These are phyloP conservation scores for Tuctoria greenei DNA, from an alignment of 176 grass and related monocot genomes.

Conservation along the genomic window DNA sequence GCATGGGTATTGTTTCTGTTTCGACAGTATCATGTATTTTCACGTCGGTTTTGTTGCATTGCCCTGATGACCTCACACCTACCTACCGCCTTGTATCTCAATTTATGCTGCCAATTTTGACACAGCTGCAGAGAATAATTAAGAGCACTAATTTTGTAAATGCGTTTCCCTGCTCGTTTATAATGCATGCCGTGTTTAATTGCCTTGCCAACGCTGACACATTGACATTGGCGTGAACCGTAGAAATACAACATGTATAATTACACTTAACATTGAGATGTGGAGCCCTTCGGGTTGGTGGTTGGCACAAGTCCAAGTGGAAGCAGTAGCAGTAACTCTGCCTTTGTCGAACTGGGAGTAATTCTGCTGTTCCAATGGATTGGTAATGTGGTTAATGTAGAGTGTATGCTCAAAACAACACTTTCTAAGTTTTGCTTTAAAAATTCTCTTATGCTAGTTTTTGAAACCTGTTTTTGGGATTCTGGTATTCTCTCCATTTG, in stretches of 20 bases:
- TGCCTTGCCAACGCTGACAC: neutral
- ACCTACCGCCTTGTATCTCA: conserved; percentile 6
- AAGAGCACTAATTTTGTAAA: conserved; percentile 15
- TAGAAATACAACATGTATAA: neutral
- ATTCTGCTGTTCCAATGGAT: neutral
- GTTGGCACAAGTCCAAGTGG: neutral
- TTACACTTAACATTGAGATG: neutral
- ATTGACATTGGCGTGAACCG: neutral
- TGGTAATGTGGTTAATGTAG: neutral
- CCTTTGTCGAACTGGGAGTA: neutral
- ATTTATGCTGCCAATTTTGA: neutral
- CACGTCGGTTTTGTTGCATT: conserved; percentile 16
- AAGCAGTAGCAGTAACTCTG: neutral
- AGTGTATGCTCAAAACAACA: neutral
- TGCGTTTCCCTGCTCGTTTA: neutral
- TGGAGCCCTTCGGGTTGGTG: neutral
- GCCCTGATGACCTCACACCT: conserved; percentile 5
- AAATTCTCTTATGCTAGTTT: neutral
- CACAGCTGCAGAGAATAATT: neutral
- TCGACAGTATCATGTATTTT: conserved; percentile 14
- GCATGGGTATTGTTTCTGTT: neutral
- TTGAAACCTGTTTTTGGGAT: neutral
- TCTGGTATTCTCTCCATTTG: neutral
- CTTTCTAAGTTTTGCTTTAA: neutral
- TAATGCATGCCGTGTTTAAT: neutral